These are phyloP conservation scores for Chalciporus pseudorubinellus DNA, from an alignment of 768 basidiomycete species.

Conservation along the genomic window DNA sequence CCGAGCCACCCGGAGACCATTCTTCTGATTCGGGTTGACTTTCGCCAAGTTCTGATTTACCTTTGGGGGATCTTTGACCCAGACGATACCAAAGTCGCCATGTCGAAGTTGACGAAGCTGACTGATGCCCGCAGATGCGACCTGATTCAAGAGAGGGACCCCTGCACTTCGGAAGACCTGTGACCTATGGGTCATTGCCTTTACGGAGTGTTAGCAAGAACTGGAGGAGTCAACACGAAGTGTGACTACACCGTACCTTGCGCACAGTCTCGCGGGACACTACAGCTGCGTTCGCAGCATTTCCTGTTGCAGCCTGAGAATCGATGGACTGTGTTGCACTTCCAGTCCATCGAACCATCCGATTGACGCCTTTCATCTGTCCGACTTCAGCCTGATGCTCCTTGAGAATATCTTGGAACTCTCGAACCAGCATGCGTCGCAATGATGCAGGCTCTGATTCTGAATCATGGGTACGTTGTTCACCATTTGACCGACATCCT, in stretches of 20 bases:
- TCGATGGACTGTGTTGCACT: neutral
- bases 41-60: no score
- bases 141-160: neutral
- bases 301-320: slow-evolving; percentile 13
- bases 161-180: neutral
- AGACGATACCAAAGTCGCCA: no score
- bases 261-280: slow-evolving; percentile 8
- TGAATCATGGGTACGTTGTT: neutral
- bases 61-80: no score
- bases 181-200: neutral
- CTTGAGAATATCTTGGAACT: slow-evolving; percentile 2
- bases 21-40: no score
- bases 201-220: no score
- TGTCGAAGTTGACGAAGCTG: no score
- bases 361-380: neutral
- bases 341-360: slow-evolving; percentile 3
- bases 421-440: slow-evolving; percentile 2
- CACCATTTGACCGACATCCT: neutral
- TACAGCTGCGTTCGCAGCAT: slow-evolving; percentile 11
- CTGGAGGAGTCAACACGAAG: no score
- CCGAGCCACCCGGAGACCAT: no score
- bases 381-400: slow-evolving; percentile 4
- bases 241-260: neutral
- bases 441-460: neutral
- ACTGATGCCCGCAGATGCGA: slow-evolving; percentile 5